Percentiles rank a stretch among this genome's conserved stretches.
Evolutionary conservation across 257 asterid species (phyloP).

Genomic region (Nyctanthes arbortristis): DNA sequence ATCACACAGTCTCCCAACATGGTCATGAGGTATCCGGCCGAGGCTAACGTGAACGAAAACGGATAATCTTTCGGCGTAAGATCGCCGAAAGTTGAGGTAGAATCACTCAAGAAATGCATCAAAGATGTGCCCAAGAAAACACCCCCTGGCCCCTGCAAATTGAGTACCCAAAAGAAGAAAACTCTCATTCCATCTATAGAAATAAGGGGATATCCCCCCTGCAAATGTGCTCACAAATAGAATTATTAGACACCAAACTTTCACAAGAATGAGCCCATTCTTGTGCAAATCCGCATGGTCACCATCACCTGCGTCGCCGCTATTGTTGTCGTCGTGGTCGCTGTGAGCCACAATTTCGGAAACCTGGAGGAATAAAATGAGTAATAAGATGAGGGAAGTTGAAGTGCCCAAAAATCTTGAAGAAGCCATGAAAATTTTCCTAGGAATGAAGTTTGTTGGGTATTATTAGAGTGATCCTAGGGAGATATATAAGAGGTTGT

Average conservation of each 20-base stretch:
- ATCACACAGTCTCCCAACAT: constrained; percentile 71
- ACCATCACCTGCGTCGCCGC: constrained; percentile 5
- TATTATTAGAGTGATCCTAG: background rate
- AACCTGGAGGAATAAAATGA: constrained; percentile 39
- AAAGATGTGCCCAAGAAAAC: constrained; percentile 82
- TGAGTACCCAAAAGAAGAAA: constrained; percentile 81
- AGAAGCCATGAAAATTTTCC: constrained; percentile 28
- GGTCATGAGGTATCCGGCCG: constrained; percentile 67
- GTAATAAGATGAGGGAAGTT: constrained; percentile 38
- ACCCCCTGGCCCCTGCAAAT: constrained; percentile 89
- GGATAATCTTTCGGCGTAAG: constrained; percentile 63
- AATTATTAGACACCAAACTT: constrained; percentile 68
- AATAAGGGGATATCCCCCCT: constrained; percentile 80
- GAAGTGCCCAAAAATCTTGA: constrained; percentile 37
- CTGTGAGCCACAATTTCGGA: constrained; percentile 48
- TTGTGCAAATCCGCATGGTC: constrained; percentile 26
- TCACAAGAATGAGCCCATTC: constrained; percentile 62
- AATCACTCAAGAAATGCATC: constrained; percentile 86
- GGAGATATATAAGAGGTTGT: background rate
- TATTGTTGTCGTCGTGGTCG: constrained; percentile 32
- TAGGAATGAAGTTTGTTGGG: background rate
- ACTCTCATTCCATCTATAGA: constrained; percentile 75
- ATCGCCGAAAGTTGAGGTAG: constrained; percentile 41
- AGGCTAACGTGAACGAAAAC: constrained; percentile 78
- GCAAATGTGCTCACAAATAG: constrained; percentile 62